phyloP scores from a whole-genome alignment of 2,329 filamentous ascomycete species.

The Fusarium gaditjirri region DNA sequence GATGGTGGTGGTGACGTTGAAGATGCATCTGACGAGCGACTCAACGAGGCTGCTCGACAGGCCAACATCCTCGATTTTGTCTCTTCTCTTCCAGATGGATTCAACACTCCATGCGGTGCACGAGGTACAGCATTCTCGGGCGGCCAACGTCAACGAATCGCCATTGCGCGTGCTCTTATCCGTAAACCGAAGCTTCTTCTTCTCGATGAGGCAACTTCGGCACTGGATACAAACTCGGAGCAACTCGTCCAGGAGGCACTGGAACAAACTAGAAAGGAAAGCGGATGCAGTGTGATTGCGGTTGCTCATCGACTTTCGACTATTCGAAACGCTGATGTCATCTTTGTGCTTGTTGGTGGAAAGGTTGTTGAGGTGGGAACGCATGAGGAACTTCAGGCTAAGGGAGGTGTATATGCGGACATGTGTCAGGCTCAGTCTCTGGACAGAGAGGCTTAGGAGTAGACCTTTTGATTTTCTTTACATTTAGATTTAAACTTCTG shows the following conservation, averaged over 20 bases:
- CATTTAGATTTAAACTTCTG: not conserved
- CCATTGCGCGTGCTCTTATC: conserved; percentile 73
- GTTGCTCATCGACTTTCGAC: conserved; percentile 69
- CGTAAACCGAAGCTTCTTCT: conserved; percentile 70
- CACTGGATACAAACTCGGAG: conserved; percentile 69
- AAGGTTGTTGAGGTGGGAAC: conserved; percentile 67
- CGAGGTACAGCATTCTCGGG: conserved; percentile 72
- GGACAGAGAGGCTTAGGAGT: not conserved
- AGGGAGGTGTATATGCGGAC: conserved; percentile 26
- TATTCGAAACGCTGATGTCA: conserved; percentile 67
- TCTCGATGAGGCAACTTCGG: conserved; percentile 72
- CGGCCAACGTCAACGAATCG: conserved; percentile 73
- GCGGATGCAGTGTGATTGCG: conserved; percentile 63
- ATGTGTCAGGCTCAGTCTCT: conserved; percentile 34
- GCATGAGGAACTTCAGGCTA: conserved; percentile 65
- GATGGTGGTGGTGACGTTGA: conserved; percentile 21
- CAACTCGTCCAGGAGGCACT: conserved; percentile 67
- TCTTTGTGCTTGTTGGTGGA: conserved; percentile 69
- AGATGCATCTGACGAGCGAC: conserved; percentile 36
- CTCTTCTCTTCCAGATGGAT: conserved; percentile 53
- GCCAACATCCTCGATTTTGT: conserved; percentile 60
- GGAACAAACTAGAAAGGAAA: conserved; percentile 38
- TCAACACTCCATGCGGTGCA: conserved; percentile 69
- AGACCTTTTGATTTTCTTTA: not conserved
- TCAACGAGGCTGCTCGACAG: conserved; percentile 57